A percentile compares a stretch with the other conserved stretches of the same genome.
These are phyloP conservation scores for Fraxinus velutina DNA, from an alignment of 305 asterid species.

Conservation along the genomic window DNA sequence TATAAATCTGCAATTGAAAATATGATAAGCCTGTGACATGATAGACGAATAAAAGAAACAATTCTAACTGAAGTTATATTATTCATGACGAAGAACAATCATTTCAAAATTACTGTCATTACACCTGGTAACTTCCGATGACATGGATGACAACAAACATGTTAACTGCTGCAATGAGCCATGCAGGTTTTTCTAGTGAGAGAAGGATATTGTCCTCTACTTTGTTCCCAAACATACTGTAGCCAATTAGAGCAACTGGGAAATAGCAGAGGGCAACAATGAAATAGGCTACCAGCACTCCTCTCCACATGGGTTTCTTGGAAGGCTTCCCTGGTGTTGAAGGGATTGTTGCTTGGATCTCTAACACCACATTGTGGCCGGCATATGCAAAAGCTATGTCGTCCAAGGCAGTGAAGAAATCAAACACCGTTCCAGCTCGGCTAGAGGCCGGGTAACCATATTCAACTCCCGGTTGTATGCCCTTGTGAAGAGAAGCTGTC, in stretches of 20 bases:
- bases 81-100: not conserved
- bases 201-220: constrained; percentile 29
- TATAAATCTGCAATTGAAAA: not conserved
- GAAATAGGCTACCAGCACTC: not conserved
- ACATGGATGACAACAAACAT: constrained; percentile 38
- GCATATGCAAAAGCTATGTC: not conserved
- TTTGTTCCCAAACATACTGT: constrained; percentile 41
- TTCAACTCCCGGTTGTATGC: constrained; percentile 36
- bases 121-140: constrained; percentile 59
- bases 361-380: not conserved
- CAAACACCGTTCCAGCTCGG: not conserved
- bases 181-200: constrained; percentile 47
- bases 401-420: not conserved
- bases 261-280: not conserved
- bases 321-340: not conserved
- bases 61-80: not conserved
- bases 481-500: constrained; percentile 44
- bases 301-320: not conserved
- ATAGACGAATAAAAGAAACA: not conserved
- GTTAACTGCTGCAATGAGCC: constrained; percentile 61
- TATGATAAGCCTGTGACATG: not conserved
- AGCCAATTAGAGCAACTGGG: constrained; percentile 27
- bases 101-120: not conserved
- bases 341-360: not conserved
- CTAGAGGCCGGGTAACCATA: constrained; percentile 37